Evolutionary conservation across 129 eudicot species (phyloP).

Genomic region (Centrapalus pauciflorus): DNA sequence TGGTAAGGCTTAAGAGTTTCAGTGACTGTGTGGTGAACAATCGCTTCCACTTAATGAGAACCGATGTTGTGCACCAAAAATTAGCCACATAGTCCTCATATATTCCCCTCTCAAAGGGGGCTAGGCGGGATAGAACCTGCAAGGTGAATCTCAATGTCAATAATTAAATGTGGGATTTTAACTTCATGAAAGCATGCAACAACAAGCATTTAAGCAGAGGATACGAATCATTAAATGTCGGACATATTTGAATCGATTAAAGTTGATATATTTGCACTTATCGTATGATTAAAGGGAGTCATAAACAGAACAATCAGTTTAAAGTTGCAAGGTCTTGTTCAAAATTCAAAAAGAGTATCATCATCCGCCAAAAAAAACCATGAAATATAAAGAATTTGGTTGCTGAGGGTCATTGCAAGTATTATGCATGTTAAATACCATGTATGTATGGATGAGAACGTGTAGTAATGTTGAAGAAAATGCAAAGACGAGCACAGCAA

Average conservation of each 20-base stretch:
- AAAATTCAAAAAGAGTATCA: too few relatives aligned
- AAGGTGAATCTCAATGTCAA: slow-evolving; percentile 23
- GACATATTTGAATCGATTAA: too few relatives aligned
- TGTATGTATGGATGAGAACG: background rate
- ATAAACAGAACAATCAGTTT: too few relatives aligned
- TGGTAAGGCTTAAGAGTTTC: slow-evolving; percentile 61
- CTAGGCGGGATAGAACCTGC: slow-evolving; percentile 92
- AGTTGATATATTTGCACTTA: too few relatives aligned
- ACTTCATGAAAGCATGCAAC: slow-evolving; percentile 3
- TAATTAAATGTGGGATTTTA: background rate
- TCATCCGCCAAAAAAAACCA: too few relatives aligned
- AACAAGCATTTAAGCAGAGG: background rate
- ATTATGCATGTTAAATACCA: slow-evolving; percentile 1
- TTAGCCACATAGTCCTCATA: slow-evolving; percentile 97
- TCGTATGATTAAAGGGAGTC: too few relatives aligned
- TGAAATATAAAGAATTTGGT: too few relatives aligned
- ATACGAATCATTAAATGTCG: too few relatives aligned
- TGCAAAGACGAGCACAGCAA: background rate
- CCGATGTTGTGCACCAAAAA: slow-evolving; percentile 91
- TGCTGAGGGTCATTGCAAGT: background rate
- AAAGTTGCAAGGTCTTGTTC: too few relatives aligned
- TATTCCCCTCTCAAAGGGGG: slow-evolving; percentile 98
- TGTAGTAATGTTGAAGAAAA: background rate
- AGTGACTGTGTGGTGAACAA: slow-evolving; percentile 57
- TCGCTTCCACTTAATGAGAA: slow-evolving; percentile 78